These are phyloP conservation scores for Aureobasidium pullulans DNA, from an alignment of 2,329 filamentous ascomycete species.

Conservation along the genomic window DNA sequence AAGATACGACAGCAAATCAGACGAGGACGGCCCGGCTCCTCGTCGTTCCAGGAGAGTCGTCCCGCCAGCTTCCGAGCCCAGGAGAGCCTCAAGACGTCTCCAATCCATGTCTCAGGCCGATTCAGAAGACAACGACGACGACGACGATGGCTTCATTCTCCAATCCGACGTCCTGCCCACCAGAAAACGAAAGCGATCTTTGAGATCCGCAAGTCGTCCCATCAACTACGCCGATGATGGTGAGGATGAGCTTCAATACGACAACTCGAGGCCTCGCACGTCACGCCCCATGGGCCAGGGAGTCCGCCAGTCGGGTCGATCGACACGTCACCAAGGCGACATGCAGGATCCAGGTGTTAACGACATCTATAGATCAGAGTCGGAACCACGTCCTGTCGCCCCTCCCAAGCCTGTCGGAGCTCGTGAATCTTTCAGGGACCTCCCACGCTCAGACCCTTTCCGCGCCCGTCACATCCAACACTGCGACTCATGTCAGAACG, in stretches of 20 bases:
- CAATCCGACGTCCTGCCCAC: conserved; percentile 34
- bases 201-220: background rate
- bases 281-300: conserved; percentile 10
- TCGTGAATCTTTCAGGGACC: conserved; percentile 63
- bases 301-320: conserved; percentile 38
- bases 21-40: background rate
- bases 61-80: conserved; percentile 16
- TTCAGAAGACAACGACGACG: conserved; percentile 17
- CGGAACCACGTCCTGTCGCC: conserved; percentile 28
- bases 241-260: conserved; percentile 15
- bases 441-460: conserved; percentile 60
- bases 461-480: conserved; percentile 57
- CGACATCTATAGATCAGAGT: conserved; percentile 45
- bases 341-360: conserved; percentile 52
- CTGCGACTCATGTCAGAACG: conserved; percentile 66
- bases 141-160: conserved; percentile 20
- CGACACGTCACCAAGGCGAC: conserved; percentile 38
- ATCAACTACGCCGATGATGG: conserved; percentile 11
- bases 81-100: background rate
- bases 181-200: conserved; percentile 32
- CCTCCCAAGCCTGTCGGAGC: conserved; percentile 52
- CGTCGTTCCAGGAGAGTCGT: conserved; percentile 3
- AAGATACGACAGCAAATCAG: conserved; percentile 8
- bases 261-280: conserved; percentile 14
- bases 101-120: background rate